Evolutionary conservation across 2,329 filamentous ascomycete species (phyloP), one percentile per base, ranked within the genome.

Genomic region (Neofusicoccum ribis): DNA sequence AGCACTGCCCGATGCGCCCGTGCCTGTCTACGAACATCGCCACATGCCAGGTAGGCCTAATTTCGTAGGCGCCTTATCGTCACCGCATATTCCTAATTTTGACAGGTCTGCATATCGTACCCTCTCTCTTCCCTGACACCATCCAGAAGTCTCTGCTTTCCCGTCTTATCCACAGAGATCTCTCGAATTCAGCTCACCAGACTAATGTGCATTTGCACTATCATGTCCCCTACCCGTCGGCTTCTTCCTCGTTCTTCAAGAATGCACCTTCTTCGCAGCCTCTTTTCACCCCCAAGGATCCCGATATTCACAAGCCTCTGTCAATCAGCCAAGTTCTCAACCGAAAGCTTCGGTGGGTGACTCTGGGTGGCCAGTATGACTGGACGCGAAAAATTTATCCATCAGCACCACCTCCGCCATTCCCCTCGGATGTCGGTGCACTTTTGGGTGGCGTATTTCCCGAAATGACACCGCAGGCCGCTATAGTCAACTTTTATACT

Each of bases 201-300:
- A 98, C 93, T 61, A 99, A 98, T 77, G 81, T 98, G n/a, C 91
- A 96, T 77, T 83, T 92, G 1, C 91, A 96, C 78, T 92, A 94
- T 77, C 74, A 88, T 37, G 76, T 96, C 5, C 83, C 86, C 6
- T 93, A 94, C 70, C 83, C 85, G 3, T 58, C 71, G 3, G 20
- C 66, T 75, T 34, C 39, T 1, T 49, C 41, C 4, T 83, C 84
- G 0, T 86, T 87, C 67, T 89, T 86, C 71, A 81, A 81, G 44
- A 64, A 70, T 1, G 71, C 74, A 14, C 63, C 49, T 5, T 60
- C 63, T 3, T 54, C 63, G 5, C 47, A 67, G 15, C 54, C 52
- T 17, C 20, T 58, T 6, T 76, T 76, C 27, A 15, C 50, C 11
- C 92, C 94, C 6, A 90, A 91, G 63, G 88, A 96, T 71, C 82